phyloP scores from a whole-genome alignment of 805 yeast species.

The Cyberlindnera mississippiensis region DNA sequence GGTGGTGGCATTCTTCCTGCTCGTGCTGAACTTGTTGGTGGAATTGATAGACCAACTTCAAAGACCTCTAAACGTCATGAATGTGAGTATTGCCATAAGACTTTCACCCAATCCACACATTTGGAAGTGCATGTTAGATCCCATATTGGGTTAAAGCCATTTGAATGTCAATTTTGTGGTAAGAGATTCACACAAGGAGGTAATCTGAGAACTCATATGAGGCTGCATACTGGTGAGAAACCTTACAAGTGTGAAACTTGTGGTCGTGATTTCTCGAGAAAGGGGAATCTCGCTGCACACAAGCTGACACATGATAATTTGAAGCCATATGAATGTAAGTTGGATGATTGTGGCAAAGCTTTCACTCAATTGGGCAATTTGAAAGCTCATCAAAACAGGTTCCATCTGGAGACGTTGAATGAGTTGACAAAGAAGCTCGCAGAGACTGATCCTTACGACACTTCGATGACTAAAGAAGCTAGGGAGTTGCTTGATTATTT shows the following conservation, averaged over 20 bases:
- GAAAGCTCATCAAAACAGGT: conserved; percentile 90
- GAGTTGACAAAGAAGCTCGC: conserved; percentile 65
- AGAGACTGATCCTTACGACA: conserved; percentile 48
- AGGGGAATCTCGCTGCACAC: conserved; percentile 91
- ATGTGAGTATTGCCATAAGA: conserved; percentile 74
- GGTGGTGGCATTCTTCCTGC: conserved; percentile 49
- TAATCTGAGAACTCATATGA: conserved; percentile 75
- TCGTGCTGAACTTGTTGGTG: conserved; percentile 68
- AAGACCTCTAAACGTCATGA: conserved; percentile 52
- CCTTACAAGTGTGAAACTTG: conserved; percentile 82
- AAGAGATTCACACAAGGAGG: conserved; percentile 90
- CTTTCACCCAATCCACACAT: conserved; percentile 87
- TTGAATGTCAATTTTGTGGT: conserved; percentile 71
- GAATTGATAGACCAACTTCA: conserved; percentile 60
- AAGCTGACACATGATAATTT: conserved; percentile 72
- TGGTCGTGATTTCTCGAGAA: conserved; percentile 73
- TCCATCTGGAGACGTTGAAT: conserved; percentile 71
- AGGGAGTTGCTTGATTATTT: conserved; percentile 71
- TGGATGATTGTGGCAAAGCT: conserved; percentile 77
- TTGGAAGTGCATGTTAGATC: conserved; percentile 85
- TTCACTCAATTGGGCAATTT: conserved; percentile 91
- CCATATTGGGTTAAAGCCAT: conserved; percentile 85
- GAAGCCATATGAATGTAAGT: conserved; percentile 74
- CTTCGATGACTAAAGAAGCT: conserved; percentile 56
- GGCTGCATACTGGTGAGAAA: conserved; percentile 89